These are phyloP conservation scores for Mucor sp. DNA, from an alignment of 371 early-diverging fungal genomes.

Conservation along the genomic window DNA sequence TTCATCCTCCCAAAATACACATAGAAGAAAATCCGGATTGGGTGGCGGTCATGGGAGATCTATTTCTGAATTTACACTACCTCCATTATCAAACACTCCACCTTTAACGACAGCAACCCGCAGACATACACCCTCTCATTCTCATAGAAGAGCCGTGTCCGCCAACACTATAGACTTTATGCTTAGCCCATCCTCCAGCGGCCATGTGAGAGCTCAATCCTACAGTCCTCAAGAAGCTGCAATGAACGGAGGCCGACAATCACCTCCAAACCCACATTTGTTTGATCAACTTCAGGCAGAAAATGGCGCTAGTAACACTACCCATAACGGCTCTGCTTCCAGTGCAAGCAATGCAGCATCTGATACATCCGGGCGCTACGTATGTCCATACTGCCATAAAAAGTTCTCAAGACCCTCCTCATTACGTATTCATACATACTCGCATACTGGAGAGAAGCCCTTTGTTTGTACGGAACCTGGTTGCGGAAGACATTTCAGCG, in stretches of 20 bases:
- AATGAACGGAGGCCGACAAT: not conserved
- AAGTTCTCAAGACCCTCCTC: slow-evolving; percentile 76
- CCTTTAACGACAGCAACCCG: slow-evolving; percentile 12
- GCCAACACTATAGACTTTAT: slow-evolving; percentile 28
- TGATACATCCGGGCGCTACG: slow-evolving; percentile 52
- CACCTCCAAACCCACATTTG: not conserved
- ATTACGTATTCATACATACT: slow-evolving; percentile 67
- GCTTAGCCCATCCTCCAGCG: slow-evolving; percentile 7
- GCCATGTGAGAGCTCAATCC: slow-evolving; percentile 14
- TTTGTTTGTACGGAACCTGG: slow-evolving; percentile 65
- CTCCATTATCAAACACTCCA: slow-evolving; percentile 10
- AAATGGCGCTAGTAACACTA: not conserved
- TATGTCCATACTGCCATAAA: slow-evolving; percentile 70
- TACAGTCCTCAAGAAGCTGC: slow-evolving; percentile 24
- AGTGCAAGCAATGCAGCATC: not conserved
- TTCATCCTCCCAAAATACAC: not conserved
- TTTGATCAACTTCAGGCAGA: slow-evolving; percentile 1
- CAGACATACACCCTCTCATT: slow-evolving; percentile 16
- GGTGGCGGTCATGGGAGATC: slow-evolving; percentile 21
- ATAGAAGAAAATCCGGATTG: slow-evolving; percentile 22
- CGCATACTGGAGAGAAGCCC: slow-evolving; percentile 81
- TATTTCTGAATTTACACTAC: slow-evolving; percentile 23
- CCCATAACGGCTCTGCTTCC: not conserved
- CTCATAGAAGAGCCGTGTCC: slow-evolving; percentile 25
- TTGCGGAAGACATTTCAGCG: slow-evolving; percentile 73